phyloP scores from a whole-genome alignment of 768 basidiomycete species.

The Agaricus sinodeliciosus region DNA sequence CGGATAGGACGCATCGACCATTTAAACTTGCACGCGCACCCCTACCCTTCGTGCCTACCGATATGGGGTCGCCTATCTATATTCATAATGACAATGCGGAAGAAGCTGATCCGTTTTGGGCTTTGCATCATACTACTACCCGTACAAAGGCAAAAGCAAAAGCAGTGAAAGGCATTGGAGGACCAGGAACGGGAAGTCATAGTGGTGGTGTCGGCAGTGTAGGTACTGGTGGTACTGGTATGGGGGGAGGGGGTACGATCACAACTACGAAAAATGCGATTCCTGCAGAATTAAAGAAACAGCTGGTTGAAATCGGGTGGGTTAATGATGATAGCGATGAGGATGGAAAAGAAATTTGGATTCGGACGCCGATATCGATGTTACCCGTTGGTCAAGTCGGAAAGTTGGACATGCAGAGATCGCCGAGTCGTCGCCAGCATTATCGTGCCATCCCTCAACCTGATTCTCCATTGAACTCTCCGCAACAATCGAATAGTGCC shows the following conservation, averaged over 20 bases:
- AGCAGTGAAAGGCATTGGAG: background rate
- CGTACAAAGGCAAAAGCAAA: slow-evolving; percentile 25
- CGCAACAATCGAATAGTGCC: slow-evolving; percentile 23
- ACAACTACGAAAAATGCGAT: slow-evolving; percentile 41
- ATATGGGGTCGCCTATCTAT: slow-evolving; percentile 61
- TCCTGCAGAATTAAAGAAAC: slow-evolving; percentile 57
- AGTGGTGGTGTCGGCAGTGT: too few species aligned
- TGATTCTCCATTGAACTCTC: slow-evolving; percentile 18
- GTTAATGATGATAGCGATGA: slow-evolving; percentile 43
- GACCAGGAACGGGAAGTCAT: too few species aligned
- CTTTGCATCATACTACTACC: slow-evolving; percentile 28
- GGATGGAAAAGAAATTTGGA: slow-evolving; percentile 52
- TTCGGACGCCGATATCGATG: slow-evolving; percentile 60
- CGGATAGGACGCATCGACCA: slow-evolving; percentile 56
- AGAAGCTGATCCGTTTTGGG: slow-evolving; percentile 16
- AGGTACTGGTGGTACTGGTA: background rate
- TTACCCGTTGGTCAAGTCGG: slow-evolving; percentile 54
- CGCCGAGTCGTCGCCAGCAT: slow-evolving; percentile 10
- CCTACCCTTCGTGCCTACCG: slow-evolving; percentile 68
- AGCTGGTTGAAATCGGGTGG: slow-evolving; percentile 73
- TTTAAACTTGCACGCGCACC: slow-evolving; percentile 69
- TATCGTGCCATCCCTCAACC: background rate
- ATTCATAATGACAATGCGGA: slow-evolving; percentile 22
- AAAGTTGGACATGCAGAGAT: slow-evolving; percentile 31
- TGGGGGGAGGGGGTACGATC: background rate